Percentiles rank a stretch among this genome's conserved stretches.
phyloP scores from a whole-genome alignment of 257 asterid genomes.

The Nicotiana undulata region DNA sequence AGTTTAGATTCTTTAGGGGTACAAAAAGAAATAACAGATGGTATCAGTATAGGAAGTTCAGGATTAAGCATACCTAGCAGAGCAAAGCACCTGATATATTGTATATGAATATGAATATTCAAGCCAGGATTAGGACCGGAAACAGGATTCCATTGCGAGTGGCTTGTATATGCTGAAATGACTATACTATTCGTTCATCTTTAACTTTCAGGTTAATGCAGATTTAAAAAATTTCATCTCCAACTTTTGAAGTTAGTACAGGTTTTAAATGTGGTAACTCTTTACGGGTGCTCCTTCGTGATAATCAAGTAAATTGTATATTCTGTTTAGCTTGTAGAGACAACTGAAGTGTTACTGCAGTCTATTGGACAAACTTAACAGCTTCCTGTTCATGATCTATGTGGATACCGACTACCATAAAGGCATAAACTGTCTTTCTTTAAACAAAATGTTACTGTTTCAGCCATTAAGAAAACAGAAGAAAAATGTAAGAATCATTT shows the following conservation, averaged over 20 bases:
- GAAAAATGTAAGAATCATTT: neutral
- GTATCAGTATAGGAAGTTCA: neutral
- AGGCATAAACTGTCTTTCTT: too few species aligned
- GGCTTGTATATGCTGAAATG: neutral
- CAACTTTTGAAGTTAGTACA: too few species aligned
- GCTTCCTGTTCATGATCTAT: too few species aligned
- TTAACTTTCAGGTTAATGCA: neutral
- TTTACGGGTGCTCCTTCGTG: neutral
- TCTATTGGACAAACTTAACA: too few species aligned
- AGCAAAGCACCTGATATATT: neutral
- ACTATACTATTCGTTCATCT: neutral
- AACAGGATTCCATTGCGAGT: neutral
- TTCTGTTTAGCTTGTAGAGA: neutral
- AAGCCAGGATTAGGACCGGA: neutral
- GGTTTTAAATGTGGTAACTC: neutral
- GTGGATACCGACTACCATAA: too few species aligned
- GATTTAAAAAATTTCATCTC: neutral
- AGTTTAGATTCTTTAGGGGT: neutral
- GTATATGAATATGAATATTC: constrained; percentile 5
- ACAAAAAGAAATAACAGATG: neutral
- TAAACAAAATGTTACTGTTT: neutral
- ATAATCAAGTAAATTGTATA: neutral
- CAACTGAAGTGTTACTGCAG: neutral
- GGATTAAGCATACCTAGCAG: neutral
- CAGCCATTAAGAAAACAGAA: neutral